A percentile compares a stretch with the other conserved stretches of the same genome.
Evolutionary conservation across 805 yeast species (phyloP).

Genomic region (Wickerhamiella bombiphila): DNA sequence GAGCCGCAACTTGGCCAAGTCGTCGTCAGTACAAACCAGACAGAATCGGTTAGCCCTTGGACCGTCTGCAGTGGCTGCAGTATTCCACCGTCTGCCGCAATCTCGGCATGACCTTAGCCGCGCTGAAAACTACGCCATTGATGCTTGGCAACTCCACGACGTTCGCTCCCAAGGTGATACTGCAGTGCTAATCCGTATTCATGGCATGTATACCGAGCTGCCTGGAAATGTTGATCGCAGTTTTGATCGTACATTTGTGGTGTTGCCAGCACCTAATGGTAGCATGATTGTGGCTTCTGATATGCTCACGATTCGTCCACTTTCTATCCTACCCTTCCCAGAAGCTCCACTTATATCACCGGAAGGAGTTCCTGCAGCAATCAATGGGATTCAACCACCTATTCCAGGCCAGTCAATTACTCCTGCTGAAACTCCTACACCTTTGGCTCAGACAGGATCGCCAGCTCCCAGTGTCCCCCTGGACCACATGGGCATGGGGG

Average conservation of each 20-base stretch:
- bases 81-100: slow-evolving; percentile 59
- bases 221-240: slow-evolving; percentile 41
- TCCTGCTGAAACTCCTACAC: neutral
- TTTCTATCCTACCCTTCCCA: slow-evolving; percentile 21
- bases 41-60: slow-evolving; percentile 51
- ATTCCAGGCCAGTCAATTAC: neutral
- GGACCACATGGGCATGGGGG: neutral
- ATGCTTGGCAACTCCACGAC: slow-evolving; percentile 37
- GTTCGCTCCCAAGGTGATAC: slow-evolving; percentile 49
- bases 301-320: slow-evolving; percentile 48
- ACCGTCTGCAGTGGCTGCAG: slow-evolving; percentile 43
- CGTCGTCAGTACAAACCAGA: slow-evolving; percentile 36
- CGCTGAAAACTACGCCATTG: slow-evolving; percentile 61
- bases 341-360: slow-evolving; percentile 12
- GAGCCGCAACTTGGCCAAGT: slow-evolving; percentile 43
- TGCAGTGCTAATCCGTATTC: slow-evolving; percentile 66
- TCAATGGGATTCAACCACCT: neutral
- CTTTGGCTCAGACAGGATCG: neutral
- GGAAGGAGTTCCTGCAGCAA: slow-evolving; percentile 3
- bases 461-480: too few relatives aligned
- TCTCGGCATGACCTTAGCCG: slow-evolving; percentile 57
- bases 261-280: slow-evolving; percentile 55
- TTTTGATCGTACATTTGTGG: slow-evolving; percentile 73
- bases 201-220: slow-evolving; percentile 68
- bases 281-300: slow-evolving; percentile 79